These are phyloP conservation scores for Ramaria rubella DNA, from an alignment of 768 basidiomycete genomes.

Conservation along the genomic window DNA sequence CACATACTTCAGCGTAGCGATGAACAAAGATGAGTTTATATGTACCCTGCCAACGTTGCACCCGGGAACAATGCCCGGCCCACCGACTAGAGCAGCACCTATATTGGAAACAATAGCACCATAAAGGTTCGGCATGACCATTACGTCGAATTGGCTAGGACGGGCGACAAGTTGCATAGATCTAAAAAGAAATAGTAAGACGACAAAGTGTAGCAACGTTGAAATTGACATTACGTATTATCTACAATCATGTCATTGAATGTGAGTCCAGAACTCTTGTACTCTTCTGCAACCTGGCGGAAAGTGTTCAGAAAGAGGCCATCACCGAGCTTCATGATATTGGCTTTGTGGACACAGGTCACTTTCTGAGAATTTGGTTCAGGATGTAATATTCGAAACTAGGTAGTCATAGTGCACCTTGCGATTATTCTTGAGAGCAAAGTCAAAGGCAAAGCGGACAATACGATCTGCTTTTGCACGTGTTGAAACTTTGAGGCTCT, in stretches of 20 bases:
- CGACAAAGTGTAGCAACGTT: not conserved
- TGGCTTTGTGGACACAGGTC: slow-evolving; percentile 99
- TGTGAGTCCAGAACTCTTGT: slow-evolving; percentile 84
- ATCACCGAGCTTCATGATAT: slow-evolving; percentile 99
- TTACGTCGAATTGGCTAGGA: slow-evolving; percentile 95
- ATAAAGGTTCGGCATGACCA: slow-evolving; percentile 98
- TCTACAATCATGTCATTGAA: slow-evolving; percentile 99
- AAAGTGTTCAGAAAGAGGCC: slow-evolving; percentile 99
- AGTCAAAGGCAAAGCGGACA: slow-evolving; percentile 95
- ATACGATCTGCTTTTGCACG: slow-evolving; percentile 94
- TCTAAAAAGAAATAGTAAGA: slow-evolving; percentile 33
- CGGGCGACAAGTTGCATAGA: slow-evolving; percentile 99
- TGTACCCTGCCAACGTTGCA: slow-evolving; percentile 91
- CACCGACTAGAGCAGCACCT: slow-evolving; percentile 96
- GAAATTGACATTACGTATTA: slow-evolving; percentile 64
- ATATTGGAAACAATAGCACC: slow-evolving; percentile 98
- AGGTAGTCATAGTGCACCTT: slow-evolving; percentile 49
- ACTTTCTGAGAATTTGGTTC: slow-evolving; percentile 63
- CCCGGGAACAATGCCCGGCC: slow-evolving; percentile 95
- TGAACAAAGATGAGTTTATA: slow-evolving; percentile 14
- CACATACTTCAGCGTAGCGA: not conserved
- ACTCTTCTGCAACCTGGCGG: slow-evolving; percentile 93
- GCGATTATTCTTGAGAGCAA: slow-evolving; percentile 95
- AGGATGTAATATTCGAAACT: not conserved
- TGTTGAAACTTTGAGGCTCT: slow-evolving; percentile 95